Percentiles rank a stretch among this genome's conserved stretches.
Conservation (phyloP, 352 stramenopile species). For the Globisporangium echinulatum region DNA sequence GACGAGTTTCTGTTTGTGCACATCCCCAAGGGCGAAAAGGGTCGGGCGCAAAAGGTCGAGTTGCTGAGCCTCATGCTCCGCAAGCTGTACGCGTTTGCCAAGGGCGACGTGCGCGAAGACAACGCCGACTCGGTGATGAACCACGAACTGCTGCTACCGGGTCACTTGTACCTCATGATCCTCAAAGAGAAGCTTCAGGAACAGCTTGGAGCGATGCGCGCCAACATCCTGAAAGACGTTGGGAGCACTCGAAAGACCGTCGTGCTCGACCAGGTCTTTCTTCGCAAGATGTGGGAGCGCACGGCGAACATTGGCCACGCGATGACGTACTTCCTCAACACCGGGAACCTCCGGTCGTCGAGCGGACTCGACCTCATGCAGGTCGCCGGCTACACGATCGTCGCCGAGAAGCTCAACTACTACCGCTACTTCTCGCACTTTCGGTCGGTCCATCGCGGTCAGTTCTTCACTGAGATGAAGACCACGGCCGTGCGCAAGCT, state of each 20-base stretch:
- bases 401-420: conserved; percentile 99
- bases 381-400: conserved; percentile 97
- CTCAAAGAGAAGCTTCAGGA: conserved; percentile 99
- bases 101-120: conserved; percentile 92
- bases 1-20: conserved; percentile 97
- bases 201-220: conserved; percentile 69
- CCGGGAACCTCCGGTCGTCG: conserved; percentile 96
- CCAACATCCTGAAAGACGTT: conserved; percentile 76
- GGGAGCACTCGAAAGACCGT: conserved; percentile 45
- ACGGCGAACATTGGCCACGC: conserved; percentile 89
- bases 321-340: conserved; percentile 98
- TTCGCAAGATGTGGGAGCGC: conserved; percentile 92
- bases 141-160: conserved; percentile 94
- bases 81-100: conserved; percentile 97
- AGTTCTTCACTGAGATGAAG: conserved; percentile 99
- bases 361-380: conserved; percentile 98
- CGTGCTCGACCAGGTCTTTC: conserved; percentile 82
- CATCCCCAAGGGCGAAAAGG: conserved; percentile 86
- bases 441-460: conserved; percentile 96
- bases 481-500: conserved; percentile 98
- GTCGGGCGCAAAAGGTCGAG: conserved; percentile 88
- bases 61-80: conserved; percentile 95
- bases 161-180: conserved; percentile 94
- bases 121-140: conserved; percentile 99
- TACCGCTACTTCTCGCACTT: conserved; percentile 99